These are phyloP conservation scores for Wolfiporia cocos DNA, from an alignment of 1,284 basidiomycete species.

Conservation along the genomic window DNA sequence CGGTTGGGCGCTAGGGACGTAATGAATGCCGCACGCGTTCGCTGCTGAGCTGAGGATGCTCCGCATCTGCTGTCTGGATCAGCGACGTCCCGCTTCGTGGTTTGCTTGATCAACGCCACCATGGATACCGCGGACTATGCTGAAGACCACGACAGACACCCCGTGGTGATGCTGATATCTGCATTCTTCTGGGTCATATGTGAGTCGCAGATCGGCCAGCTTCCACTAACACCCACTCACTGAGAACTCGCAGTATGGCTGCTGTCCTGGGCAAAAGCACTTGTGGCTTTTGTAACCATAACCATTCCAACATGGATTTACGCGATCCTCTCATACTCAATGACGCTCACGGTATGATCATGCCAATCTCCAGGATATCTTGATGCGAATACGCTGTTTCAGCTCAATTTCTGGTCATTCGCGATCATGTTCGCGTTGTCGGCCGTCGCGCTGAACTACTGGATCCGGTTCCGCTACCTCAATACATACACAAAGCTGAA, in stretches of 20 bases:
- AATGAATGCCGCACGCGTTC: too few relatives aligned
- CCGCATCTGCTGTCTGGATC: too few relatives aligned
- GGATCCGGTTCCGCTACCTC: slow-evolving; percentile 79
- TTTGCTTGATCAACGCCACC: too few relatives aligned
- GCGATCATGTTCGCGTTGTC: slow-evolving; percentile 68
- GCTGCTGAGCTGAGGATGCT: too few relatives aligned
- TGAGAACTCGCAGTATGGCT: slow-evolving; percentile 61
- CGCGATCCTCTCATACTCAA: slow-evolving; percentile 78
- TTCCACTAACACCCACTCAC: too few relatives aligned
- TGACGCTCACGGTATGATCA: slow-evolving; percentile 71
- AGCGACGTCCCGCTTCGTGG: too few relatives aligned
- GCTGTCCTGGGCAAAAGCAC: slow-evolving; percentile 65
- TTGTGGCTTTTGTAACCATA: slow-evolving; percentile 76
- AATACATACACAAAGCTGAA: slow-evolving; percentile 78
- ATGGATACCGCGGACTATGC: slow-evolving; percentile 14
- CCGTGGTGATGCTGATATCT: slow-evolving; percentile 71
- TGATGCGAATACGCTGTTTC: slow-evolving; percentile 1
- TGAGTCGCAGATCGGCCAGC: slow-evolving; percentile 34
- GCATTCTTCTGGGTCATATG: slow-evolving; percentile 81
- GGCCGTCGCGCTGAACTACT: slow-evolving; percentile 69
- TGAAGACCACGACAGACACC: slow-evolving; percentile 36
- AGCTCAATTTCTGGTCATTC: slow-evolving; percentile 89
- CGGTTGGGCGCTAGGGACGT: too few relatives aligned
- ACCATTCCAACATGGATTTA: slow-evolving; percentile 74
- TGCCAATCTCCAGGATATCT: background rate